Evolutionary conservation across 192 early-diverging fungal genomes (phyloP).

Genomic region (Entomortierella lignicola): DNA sequence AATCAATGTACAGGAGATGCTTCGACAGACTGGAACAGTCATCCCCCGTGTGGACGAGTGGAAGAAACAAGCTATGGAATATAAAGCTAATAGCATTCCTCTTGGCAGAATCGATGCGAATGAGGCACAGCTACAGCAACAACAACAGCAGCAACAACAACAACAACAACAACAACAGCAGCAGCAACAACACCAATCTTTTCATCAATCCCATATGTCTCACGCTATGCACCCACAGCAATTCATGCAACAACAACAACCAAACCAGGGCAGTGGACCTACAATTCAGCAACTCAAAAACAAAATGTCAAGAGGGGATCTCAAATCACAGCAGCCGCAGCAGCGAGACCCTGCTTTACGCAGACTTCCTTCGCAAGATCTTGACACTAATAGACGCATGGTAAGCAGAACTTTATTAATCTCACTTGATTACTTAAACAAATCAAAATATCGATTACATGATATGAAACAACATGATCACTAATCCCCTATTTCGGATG

Average conservation of each 20-base stretch:
- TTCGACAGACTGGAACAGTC: constrained; percentile 67
- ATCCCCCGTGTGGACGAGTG: constrained; percentile 74
- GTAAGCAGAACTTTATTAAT: constrained; percentile 4
- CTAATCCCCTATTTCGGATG: neutral
- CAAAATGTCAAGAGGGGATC: constrained; percentile 45
- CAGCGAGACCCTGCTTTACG: constrained; percentile 22
- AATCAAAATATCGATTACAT: neutral
- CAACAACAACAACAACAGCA: constrained; percentile 34
- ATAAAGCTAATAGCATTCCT: constrained; percentile 62
- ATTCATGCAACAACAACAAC: constrained; percentile 36
- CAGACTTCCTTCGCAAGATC: constrained; percentile 38
- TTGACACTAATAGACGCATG: constrained; percentile 29
- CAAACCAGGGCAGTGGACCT: constrained; percentile 23
- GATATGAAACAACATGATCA: neutral
- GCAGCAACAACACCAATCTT: constrained; percentile 36
- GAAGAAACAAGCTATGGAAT: constrained; percentile 72
- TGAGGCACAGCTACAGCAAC: constrained; percentile 52
- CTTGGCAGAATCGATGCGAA: constrained; percentile 59
- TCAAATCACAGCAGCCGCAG: constrained; percentile 18
- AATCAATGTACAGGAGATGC: constrained; percentile 75
- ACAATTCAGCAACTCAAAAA: constrained; percentile 53
- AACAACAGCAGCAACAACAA: constrained; percentile 29
- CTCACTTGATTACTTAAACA: neutral
- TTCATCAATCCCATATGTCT: constrained; percentile 2
- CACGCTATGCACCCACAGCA: constrained; percentile 33